Base-by-base conservation (phyloP, 768 basidiomycete genomes). In the Epithele typhae region DNA sequence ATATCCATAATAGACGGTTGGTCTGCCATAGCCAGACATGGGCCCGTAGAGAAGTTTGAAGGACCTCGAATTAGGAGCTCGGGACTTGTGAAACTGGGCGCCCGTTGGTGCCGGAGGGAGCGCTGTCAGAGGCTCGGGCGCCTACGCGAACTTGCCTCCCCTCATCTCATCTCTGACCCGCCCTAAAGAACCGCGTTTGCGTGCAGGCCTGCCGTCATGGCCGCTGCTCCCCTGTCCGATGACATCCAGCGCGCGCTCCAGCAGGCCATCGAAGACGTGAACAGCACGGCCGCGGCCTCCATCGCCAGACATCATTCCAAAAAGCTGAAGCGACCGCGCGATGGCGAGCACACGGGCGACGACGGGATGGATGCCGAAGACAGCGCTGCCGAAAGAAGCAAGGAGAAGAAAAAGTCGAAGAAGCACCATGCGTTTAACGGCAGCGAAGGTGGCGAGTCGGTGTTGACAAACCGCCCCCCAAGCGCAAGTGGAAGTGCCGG, bases 181-280 rank as follows among this genome's bases (percentile, higher is more conserved):
- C 68, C 68, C 68, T 70, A 70, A 70, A 70, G 35, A 46, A 43
- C 47, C 40, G 18, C 15, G 43, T 41, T 36, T 40, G 40, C 51
- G 46, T 30, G 14, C 32, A 21, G 21, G 48, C 47, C n/a, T 51
- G 35, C 48, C 52, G 59, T 64, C 64, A 54, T 54, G 34, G 39
- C 24, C 47, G 25, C 40, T 50, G 40, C 48, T 50, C 47, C 30
- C 52, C 40, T 45, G 33, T 57, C 74, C 40, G 68, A 64, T 48
- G 76, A 76, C 54, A 69, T 74, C 44, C 70, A 76, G 49, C 72
- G 67, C 45, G 76, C 73, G n/a, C 65, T 76, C n/a, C 71, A 77
- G 53, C 68, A 72, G 47, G 73, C 73, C 25, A 64, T 75, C 44
- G 75, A 70, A 23, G 67, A 74, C 51, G 73, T 64, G 40, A 76